Base-by-base conservation (phyloP, 495 filamentous ascomycete species). In the Penicillium steckii region DNA sequence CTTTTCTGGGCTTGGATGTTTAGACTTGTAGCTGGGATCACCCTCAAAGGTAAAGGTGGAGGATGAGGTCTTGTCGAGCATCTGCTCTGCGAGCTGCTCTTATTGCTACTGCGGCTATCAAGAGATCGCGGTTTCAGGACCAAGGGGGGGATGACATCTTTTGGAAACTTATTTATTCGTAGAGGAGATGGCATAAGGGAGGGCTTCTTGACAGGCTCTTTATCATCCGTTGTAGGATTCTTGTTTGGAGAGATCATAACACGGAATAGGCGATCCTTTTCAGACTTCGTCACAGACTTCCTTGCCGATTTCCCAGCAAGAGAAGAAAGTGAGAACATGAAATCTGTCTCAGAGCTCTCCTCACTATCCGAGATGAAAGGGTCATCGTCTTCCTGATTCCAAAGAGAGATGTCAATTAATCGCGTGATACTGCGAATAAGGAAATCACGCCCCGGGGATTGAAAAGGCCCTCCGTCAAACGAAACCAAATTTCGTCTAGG, bases 181-280 rank as follows among this genome's bases (percentile, higher is more conserved):
- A 73, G 51, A 1, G 70, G 70, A 24, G 64, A 55, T 3, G 68
- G 70, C 27, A 61, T 47, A 4, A 71, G 50, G 3, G 8, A 10
- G 18, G 50, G 6, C 0, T n/a, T 52, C 29, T 44, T 48, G 13
- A 46, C 8, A 1, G 27, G 30, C 5, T 46, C 41, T 21, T 41
- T 19, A 8, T 8, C 33, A 13, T 52, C 18, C 5, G 1, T 9
- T 24, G 18, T 6, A 9, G 17, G 12, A 19, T 4, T 24, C 22
- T 27, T 27, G 24, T 24, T 25, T 5, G 37, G 41, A 42, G 37
- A 26, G n/a, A 44, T 13, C 24, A 15, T 52, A 18, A 56, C 9
- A 3, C n/a, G 43, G 24, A 47, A 50, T 15, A 53, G 42, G 2
- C 3, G 19, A n/a, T 45, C 29, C 15, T 33, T 46, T 17, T 50